Conservation (phyloP, 2,329 filamentous ascomycete species). For the Claviceps cyperi region DNA sequence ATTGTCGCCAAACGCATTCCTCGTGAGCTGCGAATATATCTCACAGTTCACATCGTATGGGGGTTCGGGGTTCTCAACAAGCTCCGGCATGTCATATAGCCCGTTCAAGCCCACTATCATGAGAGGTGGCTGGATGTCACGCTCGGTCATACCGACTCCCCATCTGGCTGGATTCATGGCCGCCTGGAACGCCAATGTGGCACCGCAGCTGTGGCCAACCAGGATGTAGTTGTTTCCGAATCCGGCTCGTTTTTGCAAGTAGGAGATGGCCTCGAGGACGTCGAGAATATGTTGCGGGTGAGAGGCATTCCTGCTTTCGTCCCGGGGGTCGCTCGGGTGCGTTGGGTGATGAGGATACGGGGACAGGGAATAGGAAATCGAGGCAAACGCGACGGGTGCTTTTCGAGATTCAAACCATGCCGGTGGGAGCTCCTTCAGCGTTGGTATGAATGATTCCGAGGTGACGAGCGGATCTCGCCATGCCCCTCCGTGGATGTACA, state of each 20-base stretch:
- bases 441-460: conserved; percentile 5
- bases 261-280: conserved; percentile 29
- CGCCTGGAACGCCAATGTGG: conserved; percentile 35
- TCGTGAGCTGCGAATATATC: conserved; percentile 28
- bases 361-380: conserved; percentile 6
- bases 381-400: conserved; percentile 5
- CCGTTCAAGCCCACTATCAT: conserved; percentile 34
- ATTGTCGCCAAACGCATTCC: conserved; percentile 31
- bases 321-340: conserved; percentile 1
- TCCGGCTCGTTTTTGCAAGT: conserved; percentile 27
- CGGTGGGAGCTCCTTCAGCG: conserved; percentile 2
- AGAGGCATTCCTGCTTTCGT: conserved; percentile 22
- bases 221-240: conserved; percentile 33
- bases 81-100: conserved; percentile 31
- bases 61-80: conserved; percentile 19
- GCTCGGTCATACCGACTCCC: conserved; percentile 7
- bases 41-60: conserved; percentile 12
- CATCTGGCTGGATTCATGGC: conserved; percentile 13
- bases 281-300: conserved; percentile 43
- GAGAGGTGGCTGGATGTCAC: conserved; percentile 7
- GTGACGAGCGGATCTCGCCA: conserved; percentile 14
- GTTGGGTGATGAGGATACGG: conserved; percentile 5
- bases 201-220: conserved; percentile 42
- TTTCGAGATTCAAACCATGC: conserved; percentile 1
- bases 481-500: conserved; percentile 15